Evolutionary conservation across 257 asterid species (phyloP).

Genomic region (Echium plantagineum): DNA sequence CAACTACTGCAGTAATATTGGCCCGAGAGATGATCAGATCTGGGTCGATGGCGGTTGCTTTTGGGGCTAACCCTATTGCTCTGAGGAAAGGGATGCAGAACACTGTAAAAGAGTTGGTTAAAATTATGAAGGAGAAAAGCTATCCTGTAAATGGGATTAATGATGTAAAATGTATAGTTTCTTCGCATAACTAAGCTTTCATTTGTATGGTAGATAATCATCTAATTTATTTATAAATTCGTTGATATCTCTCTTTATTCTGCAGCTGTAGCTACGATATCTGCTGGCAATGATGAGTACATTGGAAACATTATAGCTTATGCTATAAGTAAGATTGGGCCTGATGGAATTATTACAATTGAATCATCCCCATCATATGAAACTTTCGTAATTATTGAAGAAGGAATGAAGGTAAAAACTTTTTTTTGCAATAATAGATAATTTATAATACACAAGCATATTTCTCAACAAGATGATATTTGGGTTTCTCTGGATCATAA

Average conservation of each 20-base stretch:
- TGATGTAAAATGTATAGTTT: constrained; percentile 58
- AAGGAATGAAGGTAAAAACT: constrained; percentile 87
- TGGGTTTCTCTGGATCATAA: too few relatives aligned
- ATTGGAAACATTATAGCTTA: constrained; percentile 73
- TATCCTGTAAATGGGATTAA: constrained; percentile 50
- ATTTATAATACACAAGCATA: too few relatives aligned
- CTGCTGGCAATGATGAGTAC: constrained; percentile 89
- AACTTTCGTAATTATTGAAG: constrained; percentile 68
- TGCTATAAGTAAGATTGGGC: constrained; percentile 82
- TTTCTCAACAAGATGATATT: too few relatives aligned
- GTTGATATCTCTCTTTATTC: constrained; percentile 3
- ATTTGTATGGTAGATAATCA: neutral
- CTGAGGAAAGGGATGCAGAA: constrained; percentile 79
- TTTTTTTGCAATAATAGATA: too few relatives aligned
- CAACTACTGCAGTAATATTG: constrained; percentile 86
- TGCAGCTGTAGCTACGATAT: constrained; percentile 87
- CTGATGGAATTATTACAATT: constrained; percentile 71
- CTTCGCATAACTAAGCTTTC: neutral
- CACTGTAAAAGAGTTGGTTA: constrained; percentile 51
- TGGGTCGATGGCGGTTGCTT: constrained; percentile 67
- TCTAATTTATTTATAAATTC: neutral
- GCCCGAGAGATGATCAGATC: constrained; percentile 78
- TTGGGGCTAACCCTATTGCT: constrained; percentile 83
- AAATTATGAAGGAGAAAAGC: constrained; percentile 46
- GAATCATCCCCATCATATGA: constrained; percentile 80